Evolutionary conservation across 805 yeast species (phyloP).

Genomic region (Candida dajiaensis): DNA sequence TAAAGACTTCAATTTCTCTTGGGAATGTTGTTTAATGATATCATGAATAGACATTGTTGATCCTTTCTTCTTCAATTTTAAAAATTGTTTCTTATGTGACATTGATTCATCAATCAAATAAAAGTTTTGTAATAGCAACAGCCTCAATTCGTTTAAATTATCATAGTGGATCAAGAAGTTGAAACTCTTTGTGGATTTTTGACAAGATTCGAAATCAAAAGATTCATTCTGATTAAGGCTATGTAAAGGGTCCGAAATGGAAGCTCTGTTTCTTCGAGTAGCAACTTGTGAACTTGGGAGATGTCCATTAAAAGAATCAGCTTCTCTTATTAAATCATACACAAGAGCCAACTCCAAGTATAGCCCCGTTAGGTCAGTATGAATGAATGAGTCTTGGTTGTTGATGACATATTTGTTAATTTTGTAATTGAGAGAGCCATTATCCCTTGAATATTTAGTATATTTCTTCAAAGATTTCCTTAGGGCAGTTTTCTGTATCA

Average conservation of each 20-base stretch:
- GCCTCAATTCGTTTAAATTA: slow-evolving; percentile 47
- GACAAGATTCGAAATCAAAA: slow-evolving; percentile 32
- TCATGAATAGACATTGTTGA: slow-evolving; percentile 21
- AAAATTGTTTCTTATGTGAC: slow-evolving; percentile 13
- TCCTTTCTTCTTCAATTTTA: slow-evolving; percentile 16
- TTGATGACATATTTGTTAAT: slow-evolving; percentile 30
- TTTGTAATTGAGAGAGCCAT: slow-evolving; percentile 21
- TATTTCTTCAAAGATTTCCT: slow-evolving; percentile 71
- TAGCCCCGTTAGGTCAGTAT: slow-evolving; percentile 52
- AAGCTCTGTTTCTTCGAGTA: slow-evolving; percentile 8
- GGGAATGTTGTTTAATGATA: slow-evolving; percentile 8
- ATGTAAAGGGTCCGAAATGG: slow-evolving; percentile 12
- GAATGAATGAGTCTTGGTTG: slow-evolving; percentile 51
- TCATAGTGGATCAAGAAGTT: slow-evolving; percentile 56
- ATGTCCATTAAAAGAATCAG: background rate
- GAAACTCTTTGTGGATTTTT: slow-evolving; percentile 31
- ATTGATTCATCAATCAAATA: slow-evolving; percentile 18
- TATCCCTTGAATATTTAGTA: slow-evolving; percentile 37
- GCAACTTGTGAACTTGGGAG: background rate
- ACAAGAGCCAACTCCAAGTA: slow-evolving; percentile 55
- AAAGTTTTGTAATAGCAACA: slow-evolving; percentile 40
- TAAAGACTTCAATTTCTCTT: background rate
- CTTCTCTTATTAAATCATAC: slow-evolving; percentile 40
- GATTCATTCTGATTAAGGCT: slow-evolving; percentile 18
- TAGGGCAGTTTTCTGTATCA: slow-evolving; percentile 68